Base-by-base conservation (phyloP, 2,329 filamentous ascomycete species). In the Botrytis aclada region DNA sequence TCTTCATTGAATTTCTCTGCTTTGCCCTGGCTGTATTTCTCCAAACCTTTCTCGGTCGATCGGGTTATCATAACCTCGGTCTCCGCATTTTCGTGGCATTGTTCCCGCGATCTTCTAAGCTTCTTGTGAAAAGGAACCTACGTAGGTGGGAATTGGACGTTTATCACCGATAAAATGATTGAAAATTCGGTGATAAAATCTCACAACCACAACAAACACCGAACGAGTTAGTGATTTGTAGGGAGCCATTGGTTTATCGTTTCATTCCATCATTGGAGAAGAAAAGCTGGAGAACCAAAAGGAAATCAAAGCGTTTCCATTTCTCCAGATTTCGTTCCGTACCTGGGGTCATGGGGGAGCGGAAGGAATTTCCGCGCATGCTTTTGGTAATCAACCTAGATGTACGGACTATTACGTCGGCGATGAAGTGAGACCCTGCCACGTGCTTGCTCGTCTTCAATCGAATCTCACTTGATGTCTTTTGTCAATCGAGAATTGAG, bases 341-440 rank as follows among this genome's bases (percentile, higher is more conserved):
- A 29, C 8, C 37, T 62, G 61, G n/a, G 58, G 58, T 61, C 58
- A 61, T 25, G 58, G n/a, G 20, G 41, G 12, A 45, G 62, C 41
- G 62, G 62, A 47, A 45, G 62, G 62, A 64, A 64, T 64, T 32
- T n/a, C 62, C 43, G 62, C 62, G 39, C 39, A 32, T 14, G 32
- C 56, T 22, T 60, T 37, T 6, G 29, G 29, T 2, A 25, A n/a
- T n/a, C 47, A n/a, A n/a, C 25, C 12, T 54, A 16, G 47, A 54
- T n/a, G n/a, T n/a, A n/a, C n/a, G n/a, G n/a, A n/a, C 29, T 51
- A 51, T 25, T 10, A 47, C 20, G 20, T 25, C 22, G 22, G 22
- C 47, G 47, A 54, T n/a, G 10, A n/a, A 25, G 47, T 54, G 3
- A 54, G 14, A 8, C 25, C 22, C 25, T 29, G n/a, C n/a, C n/a